phyloP scores from a whole-genome alignment of 2,329 filamentous ascomycete species.

The Chaetomium strumarium region DNA sequence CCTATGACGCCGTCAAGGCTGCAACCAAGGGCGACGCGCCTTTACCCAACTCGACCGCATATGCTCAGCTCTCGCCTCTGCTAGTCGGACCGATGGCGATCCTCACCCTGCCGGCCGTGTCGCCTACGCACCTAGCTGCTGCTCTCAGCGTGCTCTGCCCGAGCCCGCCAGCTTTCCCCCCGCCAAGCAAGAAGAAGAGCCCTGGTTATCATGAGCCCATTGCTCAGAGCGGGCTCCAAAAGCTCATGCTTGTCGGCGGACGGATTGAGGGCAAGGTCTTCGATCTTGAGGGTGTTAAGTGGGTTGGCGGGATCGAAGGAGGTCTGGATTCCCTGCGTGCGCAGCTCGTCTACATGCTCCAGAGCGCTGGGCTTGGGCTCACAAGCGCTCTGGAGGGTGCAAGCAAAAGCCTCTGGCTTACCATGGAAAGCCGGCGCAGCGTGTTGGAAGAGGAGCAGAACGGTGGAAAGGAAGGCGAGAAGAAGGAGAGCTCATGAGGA shows the following conservation, averaged over 20 bases:
- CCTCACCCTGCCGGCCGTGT: constrained; percentile 74
- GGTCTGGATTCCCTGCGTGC: constrained; percentile 74
- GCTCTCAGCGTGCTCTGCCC: constrained; percentile 75
- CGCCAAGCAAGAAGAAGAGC: constrained; percentile 67
- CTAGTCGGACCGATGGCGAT: constrained; percentile 76
- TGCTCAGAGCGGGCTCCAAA: constrained; percentile 77
- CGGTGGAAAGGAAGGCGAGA: constrained; percentile 25
- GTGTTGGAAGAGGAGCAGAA: constrained; percentile 70
- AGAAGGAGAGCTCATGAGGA: constrained; percentile 23
- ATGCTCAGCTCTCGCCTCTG: constrained; percentile 63
- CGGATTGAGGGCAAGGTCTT: constrained; percentile 81
- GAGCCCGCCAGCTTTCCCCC: constrained; percentile 64
- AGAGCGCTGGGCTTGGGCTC: constrained; percentile 71
- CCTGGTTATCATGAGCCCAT: constrained; percentile 75
- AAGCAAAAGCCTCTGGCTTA: constrained; percentile 76
- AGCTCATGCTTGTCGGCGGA: constrained; percentile 80
- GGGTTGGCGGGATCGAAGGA: constrained; percentile 69
- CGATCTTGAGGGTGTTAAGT: constrained; percentile 62
- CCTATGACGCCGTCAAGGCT: constrained; percentile 43
- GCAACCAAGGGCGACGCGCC: constrained; percentile 27
- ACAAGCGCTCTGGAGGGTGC: constrained; percentile 74
- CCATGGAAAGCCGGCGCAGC: constrained; percentile 73
- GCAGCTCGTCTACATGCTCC: constrained; percentile 75
- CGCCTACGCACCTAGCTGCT: constrained; percentile 75
- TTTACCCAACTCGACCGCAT: constrained; percentile 35